Base-by-base conservation (phyloP, 2,329 filamentous ascomycete species). In the Apiospora hydei region DNA sequence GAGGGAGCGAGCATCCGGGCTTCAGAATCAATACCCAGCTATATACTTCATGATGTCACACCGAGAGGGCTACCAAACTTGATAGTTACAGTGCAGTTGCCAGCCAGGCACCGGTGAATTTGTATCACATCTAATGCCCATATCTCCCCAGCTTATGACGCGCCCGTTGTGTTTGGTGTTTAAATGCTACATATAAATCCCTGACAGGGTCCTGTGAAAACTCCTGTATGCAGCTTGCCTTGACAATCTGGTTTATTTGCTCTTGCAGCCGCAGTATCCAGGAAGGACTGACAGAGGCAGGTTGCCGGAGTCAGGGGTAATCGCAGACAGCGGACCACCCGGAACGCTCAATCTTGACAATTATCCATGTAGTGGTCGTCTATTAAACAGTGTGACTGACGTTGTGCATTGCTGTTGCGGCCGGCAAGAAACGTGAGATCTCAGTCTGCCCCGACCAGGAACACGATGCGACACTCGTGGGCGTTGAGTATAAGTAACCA, bases 271-370 rank as follows among this genome's bases (percentile, higher is more conserved):
- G 57, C 57, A 41, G 16, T 38, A n/a, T 24, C 18, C 57, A 38
- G 3, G 41, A 16, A 41, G 57, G 7, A 16, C 21, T 41, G 30
- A 41, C 57, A 64, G 30, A 61, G 57, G 57, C 57, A 41, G 30
- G 30, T 10, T 64, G 34, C 57, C 57, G 57, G 30, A 38, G 34
- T 41, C 57, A 64, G 57, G 57, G 57, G 57, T 41, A 41, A n/a
- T 64, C 3, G 57, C 30, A 64, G 57, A 14, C 30, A 41, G 30
- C 16, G 34, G 34, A 24, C 34, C 57, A 61, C 8, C 30, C 30
- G 53, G 53, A 61, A 61, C 30, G 30, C 16, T 21, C 16, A 61
- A 21, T 61, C 16, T 34, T 18, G 30, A 38, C 30, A 34, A 61
- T 38, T 1, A 38, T 7, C 51, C 30, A 64, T 64, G 57, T 41